Evolutionary conservation across 176 grass and related monocot species (phyloP).

Genomic region (Juncus inflexus): DNA sequence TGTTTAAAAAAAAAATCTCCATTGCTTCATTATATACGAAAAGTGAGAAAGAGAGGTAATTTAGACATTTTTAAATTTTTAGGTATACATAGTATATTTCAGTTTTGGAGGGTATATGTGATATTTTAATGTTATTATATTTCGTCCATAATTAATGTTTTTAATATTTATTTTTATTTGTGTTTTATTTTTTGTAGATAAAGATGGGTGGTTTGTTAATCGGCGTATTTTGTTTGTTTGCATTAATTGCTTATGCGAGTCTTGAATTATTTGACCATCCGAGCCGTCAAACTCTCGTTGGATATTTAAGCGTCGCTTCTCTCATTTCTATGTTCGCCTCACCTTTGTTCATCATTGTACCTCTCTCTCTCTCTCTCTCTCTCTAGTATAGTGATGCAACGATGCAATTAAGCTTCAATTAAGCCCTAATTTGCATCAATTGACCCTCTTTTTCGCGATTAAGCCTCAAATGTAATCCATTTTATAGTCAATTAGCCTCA

Average conservation of each 20-base stretch:
- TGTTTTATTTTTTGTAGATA: conserved; percentile 39
- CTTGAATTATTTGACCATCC: conserved; percentile 56
- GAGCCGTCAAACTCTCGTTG: conserved; percentile 53
- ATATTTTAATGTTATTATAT: neutral
- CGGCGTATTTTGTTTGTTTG: conserved; percentile 38
- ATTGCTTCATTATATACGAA: neutral
- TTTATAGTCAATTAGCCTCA: too few relatives aligned
- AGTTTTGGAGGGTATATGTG: neutral
- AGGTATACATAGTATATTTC: too few relatives aligned
- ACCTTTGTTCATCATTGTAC: conserved; percentile 81
- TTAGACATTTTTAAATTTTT: too few relatives aligned
- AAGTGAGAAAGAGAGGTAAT: too few relatives aligned
- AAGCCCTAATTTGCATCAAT: neutral
- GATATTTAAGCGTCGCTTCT: conserved; percentile 83
- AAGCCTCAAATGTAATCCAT: too few relatives aligned
- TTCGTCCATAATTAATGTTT: neutral
- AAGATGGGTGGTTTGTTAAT: conserved; percentile 62
- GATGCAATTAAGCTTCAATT: neutral
- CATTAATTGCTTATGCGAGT: conserved; percentile 53
- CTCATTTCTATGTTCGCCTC: conserved; percentile 96
- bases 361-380: neutral
- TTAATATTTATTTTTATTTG: neutral
- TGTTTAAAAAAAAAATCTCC: too few relatives aligned
- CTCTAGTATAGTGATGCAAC: neutral
- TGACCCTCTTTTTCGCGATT: too few relatives aligned